Conservation (phyloP, 2,329 filamentous ascomycete genomes). For the Aureobasidium pullulans region DNA sequence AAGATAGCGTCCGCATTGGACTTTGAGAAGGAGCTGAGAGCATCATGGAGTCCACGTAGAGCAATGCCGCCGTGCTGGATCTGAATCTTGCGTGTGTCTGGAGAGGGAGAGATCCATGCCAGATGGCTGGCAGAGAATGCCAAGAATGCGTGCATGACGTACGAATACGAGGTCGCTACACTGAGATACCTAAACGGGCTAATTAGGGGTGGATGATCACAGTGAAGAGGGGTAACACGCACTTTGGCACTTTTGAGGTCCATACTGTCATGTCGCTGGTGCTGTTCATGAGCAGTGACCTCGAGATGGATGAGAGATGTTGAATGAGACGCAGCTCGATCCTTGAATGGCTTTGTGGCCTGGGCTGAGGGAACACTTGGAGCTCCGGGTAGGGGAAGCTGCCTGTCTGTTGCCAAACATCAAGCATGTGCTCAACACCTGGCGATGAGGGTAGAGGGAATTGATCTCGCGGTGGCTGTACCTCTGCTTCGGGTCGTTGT, state of each 20-base stretch:
- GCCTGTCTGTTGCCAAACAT: slow-evolving; percentile 76
- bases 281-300: slow-evolving; percentile 61
- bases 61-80: slow-evolving; percentile 84
- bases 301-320: slow-evolving; percentile 82
- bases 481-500: slow-evolving; percentile 54
- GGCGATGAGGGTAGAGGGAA: slow-evolving; percentile 74
- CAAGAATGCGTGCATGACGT: slow-evolving; percentile 89
- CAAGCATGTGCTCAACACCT: slow-evolving; percentile 72
- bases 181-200: slow-evolving; percentile 59
- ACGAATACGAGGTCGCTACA: slow-evolving; percentile 72
- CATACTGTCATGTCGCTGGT: slow-evolving; percentile 80
- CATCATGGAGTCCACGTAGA: slow-evolving; percentile 78
- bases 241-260: slow-evolving; percentile 90
- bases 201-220: slow-evolving; percentile 3
- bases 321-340: slow-evolving; percentile 84
- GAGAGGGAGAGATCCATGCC: slow-evolving; percentile 79
- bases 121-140: slow-evolving; percentile 94
- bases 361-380: slow-evolving; percentile 65
- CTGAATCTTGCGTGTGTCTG: slow-evolving; percentile 77
- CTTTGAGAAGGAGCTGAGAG: slow-evolving; percentile 75
- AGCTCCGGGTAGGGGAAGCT: slow-evolving; percentile 80
- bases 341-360: slow-evolving; percentile 63
- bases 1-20: slow-evolving; percentile 86
- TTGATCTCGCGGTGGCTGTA: slow-evolving; percentile 45
- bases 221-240: slow-evolving; percentile 35